A percentile compares a stretch with the other conserved stretches of the same genome.
Evolutionary conservation across 2,329 filamentous ascomycete species (phyloP).

Genomic region (Alternaria infectoria): DNA sequence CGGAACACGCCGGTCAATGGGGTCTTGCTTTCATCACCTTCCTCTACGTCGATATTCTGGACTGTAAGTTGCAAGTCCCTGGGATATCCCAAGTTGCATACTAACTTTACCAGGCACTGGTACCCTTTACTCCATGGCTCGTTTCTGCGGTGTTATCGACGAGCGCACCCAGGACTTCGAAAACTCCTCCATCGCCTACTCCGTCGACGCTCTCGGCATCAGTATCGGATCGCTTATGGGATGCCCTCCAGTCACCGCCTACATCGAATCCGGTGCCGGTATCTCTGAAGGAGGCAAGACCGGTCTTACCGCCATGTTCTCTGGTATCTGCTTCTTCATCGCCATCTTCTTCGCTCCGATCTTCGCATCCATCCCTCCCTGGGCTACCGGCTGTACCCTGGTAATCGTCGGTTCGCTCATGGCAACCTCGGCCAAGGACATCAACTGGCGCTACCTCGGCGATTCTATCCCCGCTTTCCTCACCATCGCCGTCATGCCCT

Average conservation of each 20-base stretch:
- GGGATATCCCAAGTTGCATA: too few species aligned
- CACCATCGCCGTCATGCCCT: conserved; percentile 85
- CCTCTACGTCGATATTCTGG: conserved; percentile 88
- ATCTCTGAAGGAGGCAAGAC: conserved; percentile 88
- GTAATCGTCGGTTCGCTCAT: conserved; percentile 89
- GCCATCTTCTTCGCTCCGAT: conserved; percentile 89
- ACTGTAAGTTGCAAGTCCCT: too few species aligned
- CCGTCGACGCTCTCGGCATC: conserved; percentile 81
- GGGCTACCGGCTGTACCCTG: conserved; percentile 88
- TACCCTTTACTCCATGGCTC: conserved; percentile 88
- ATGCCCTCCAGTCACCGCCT: conserved; percentile 81
- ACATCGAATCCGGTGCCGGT: conserved; percentile 87
- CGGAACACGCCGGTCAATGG: conserved; percentile 74
- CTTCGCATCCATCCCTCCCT: conserved; percentile 86
- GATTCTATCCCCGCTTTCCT: conserved; percentile 86
- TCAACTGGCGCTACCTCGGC: conserved; percentile 85
- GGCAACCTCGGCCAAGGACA: conserved; percentile 76
- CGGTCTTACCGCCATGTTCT: conserved; percentile 79
- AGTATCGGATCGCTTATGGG: conserved; percentile 82
- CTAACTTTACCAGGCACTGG: too few species aligned
- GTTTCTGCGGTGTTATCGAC: conserved; percentile 80
- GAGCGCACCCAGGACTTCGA: conserved; percentile 86
- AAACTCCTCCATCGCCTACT: conserved; percentile 81
- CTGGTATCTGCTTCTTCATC: conserved; percentile 79
- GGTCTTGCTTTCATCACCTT: conserved; percentile 86